Percentiles rank a stretch among this genome's conserved stretches.
phyloP scores from a whole-genome alignment of 352 stramenopile genomes.

The Phytophthora pinifolia region DNA sequence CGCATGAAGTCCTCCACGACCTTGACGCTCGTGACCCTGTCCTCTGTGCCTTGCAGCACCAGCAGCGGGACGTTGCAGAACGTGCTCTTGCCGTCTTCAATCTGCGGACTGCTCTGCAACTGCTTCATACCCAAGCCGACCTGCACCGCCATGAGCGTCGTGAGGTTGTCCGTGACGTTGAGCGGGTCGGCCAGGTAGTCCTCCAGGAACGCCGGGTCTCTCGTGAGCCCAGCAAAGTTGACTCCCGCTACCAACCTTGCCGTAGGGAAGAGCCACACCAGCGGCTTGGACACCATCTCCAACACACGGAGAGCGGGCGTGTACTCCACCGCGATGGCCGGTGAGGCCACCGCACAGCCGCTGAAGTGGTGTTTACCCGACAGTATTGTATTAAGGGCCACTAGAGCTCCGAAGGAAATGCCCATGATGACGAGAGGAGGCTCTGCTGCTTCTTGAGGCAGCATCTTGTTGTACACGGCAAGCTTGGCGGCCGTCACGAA shows the following conservation, averaged over 20 bases:
- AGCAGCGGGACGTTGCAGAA: slow-evolving; percentile 36
- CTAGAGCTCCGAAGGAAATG: slow-evolving; percentile 66
- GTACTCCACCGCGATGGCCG: slow-evolving; percentile 61
- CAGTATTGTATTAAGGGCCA: slow-evolving; percentile 59
- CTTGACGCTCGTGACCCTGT: slow-evolving; percentile 53
- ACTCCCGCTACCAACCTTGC: slow-evolving; percentile 54
- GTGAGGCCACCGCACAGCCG: slow-evolving; percentile 52
- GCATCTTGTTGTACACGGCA: slow-evolving; percentile 36
- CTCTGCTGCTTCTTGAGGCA: slow-evolving; percentile 16
- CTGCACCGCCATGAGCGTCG: slow-evolving; percentile 46
- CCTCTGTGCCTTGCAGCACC: slow-evolving; percentile 46
- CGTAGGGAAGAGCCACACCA: slow-evolving; percentile 45
- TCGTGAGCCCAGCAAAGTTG: slow-evolving; percentile 39
- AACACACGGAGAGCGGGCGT: slow-evolving; percentile 49
- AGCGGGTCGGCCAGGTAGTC: slow-evolving; percentile 60
- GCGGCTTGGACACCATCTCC: slow-evolving; percentile 36
- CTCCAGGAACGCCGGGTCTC: slow-evolving; percentile 42
- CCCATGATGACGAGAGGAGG: slow-evolving; percentile 58
- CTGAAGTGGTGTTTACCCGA: slow-evolving; percentile 45
- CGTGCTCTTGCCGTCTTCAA: slow-evolving; percentile 28
- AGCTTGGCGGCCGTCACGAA: slow-evolving; percentile 50
- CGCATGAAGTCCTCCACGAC: slow-evolving; percentile 48
- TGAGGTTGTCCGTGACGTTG: slow-evolving; percentile 46
- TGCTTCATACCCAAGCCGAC: slow-evolving; percentile 35
- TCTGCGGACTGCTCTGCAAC: slow-evolving; percentile 31